Base-by-base conservation (phyloP, 306 rosid species). In the Sindora glabra region DNA sequence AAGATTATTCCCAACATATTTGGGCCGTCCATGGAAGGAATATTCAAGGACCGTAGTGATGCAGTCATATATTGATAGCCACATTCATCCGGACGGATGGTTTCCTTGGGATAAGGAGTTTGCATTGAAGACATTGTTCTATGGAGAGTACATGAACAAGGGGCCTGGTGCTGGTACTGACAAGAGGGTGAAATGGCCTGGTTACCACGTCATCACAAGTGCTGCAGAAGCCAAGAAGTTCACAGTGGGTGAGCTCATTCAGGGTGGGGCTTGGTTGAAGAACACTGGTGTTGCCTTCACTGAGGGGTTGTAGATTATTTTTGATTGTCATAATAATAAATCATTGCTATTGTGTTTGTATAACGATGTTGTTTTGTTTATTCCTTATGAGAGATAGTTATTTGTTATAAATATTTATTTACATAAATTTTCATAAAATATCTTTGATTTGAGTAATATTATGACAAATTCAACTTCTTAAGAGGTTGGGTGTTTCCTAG, bases 21-120 rank as follows among this genome's bases (percentile, higher is more conserved):
- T 83, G 70, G 86, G 89, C 9, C 81, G 83, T 1, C 90, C 84
- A 0, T 81, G 86, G 89, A 74, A 75, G 77, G 73, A 59, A 33
- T 77, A 59, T 30, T 84, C 87, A 1, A 61, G 86, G 49, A 83
- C 89, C 10, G 74, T 77, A 2, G 50, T 79, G 2, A 70, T 83
- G 89, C 83, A 83, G 58, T 80, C 86, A 8, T 42, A 0, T 33
- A 32, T 83, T 1, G 73, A 64, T 45, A 67, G 56, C 42, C 69
- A 66, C 23, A 65, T 81, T 48, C 65, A 65, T 29, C 84, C 80
- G 14, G 4, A 74, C 0, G 90, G 86, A 7, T 80, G 90, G 90
- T 70, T 82, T 2, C 30, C 23, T 10, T 80, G 90, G 90, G 32
- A n/a, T 8, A 71, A 62, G 10, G 74, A 73, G 14, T 79, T 65